phyloP scores from a whole-genome alignment of 345 rosid species.

The Euphorbia tirucalli region DNA sequence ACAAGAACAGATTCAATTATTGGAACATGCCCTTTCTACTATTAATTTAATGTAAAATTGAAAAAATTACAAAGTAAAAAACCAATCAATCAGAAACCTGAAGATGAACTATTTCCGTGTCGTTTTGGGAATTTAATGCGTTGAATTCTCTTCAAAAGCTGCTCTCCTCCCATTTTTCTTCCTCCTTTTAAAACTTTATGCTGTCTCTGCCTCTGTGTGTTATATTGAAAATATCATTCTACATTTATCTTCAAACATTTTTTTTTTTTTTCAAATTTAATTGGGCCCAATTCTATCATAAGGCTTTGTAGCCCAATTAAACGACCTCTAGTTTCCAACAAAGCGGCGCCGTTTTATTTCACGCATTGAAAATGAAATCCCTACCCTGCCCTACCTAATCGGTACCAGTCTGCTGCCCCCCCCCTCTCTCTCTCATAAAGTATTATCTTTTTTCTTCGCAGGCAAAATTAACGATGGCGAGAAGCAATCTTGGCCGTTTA shows the following conservation, averaged over 20 bases:
- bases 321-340: no score
- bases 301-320: not conserved
- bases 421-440: no score
- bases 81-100: constrained; percentile 12
- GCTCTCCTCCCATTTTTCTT: constrained; percentile 19
- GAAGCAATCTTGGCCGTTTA: constrained; percentile 31
- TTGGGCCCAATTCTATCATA: not conserved
- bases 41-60: no score
- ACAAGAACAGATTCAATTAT: not conserved
- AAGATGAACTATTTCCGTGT: constrained; percentile 33
- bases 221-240: not conserved
- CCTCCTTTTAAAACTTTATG: not conserved
- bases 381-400: no score
- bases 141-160: constrained; percentile 57
- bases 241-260: not conserved
- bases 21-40: not conserved
- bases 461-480: constrained; percentile 29
- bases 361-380: no score
- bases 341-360: no score
- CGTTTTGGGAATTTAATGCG: constrained; percentile 71
- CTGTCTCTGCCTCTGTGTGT: not conserved
- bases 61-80: not conserved
- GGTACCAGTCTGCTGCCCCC: no score
- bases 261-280: not conserved
- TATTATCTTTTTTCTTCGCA: no score